A percentile compares a stretch with the other conserved stretches of the same genome.
phyloP scores from a whole-genome alignment of 2,329 filamentous ascomycete species.

The Colletotrichum sublineola region DNA sequence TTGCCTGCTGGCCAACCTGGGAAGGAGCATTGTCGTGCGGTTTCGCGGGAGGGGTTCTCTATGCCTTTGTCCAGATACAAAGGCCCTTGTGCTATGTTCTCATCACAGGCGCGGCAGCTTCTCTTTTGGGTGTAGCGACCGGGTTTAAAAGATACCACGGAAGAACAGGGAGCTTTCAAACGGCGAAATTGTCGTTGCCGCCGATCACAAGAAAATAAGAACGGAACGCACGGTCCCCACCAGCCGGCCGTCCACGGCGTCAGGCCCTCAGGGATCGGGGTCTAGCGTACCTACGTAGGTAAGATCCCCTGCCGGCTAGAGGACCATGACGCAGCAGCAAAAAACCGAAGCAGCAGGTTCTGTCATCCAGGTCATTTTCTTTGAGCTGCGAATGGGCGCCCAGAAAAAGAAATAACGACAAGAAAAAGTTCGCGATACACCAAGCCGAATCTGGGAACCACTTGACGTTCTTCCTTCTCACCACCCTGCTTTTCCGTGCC shows the following conservation, averaged over 20 bases:
- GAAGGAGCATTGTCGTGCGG: constrained; percentile 26
- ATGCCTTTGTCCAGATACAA: constrained; percentile 18
- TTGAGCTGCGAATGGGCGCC: constrained; percentile 13
- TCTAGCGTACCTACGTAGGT: too few relatives aligned
- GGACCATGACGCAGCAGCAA: constrained; percentile 38
- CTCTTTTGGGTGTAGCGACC: constrained; percentile 1
- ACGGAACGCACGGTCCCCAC: not conserved
- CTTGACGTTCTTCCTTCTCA: constrained; percentile 25
- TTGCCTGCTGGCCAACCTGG: constrained; percentile 38
- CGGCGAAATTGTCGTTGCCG: not conserved
- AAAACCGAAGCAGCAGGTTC: not conserved
- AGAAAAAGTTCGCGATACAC: constrained; percentile 40
- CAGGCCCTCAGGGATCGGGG: not conserved
- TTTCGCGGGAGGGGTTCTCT: not conserved
- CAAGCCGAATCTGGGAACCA: constrained; percentile 27
- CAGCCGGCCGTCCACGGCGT: constrained; percentile 9
- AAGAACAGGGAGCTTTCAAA: constrained; percentile 7
- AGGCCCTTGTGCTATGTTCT: constrained; percentile 18
- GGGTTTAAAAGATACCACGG: not conserved
- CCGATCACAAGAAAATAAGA: constrained; percentile 7
- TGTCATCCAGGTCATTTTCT: constrained; percentile 8
- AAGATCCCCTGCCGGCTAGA: constrained; percentile 6
- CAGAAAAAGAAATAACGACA: not conserved
- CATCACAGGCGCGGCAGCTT: constrained; percentile 18
- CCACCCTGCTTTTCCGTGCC: not conserved